Evolutionary conservation across 2,329 filamentous ascomycete species (phyloP), one percentile per base, ranked within the genome.

Genomic region (Talaromyces rugulosus): DNA sequence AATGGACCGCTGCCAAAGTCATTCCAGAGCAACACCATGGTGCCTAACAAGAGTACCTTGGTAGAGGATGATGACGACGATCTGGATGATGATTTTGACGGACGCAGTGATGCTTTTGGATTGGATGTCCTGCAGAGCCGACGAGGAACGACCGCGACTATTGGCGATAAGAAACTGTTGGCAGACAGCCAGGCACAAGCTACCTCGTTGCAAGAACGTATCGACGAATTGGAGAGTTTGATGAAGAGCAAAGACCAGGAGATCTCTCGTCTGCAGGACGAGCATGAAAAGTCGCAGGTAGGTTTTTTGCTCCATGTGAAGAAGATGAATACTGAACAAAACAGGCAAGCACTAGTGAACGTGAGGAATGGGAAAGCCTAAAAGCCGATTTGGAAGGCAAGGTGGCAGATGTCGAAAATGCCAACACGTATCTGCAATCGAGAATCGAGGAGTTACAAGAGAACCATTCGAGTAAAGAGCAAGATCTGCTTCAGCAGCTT

Each of bases 31-130:
- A 98, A 96, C 72, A 98, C 92, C 0, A 96, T 98, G 70, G 90
- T 98, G 34, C 95, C 95, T 0, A 98, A 97, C 73, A 99, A 98
- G 78, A 96, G 94, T 70, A 97, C 91, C 0, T 93, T 98, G 88
- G 87, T 98, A 1, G 95, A 99, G 75, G 95, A 98, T 72, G 93
- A 96, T 66, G 92, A 96, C 68, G 78, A 78, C 62, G 83, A 81
- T 23, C 78, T 77, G 23, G 83, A 85, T 16, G 85, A 85, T 56
- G 78, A 78, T 66, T 82, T 87, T 64, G 80, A 83, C 66, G 82
- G 82, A 56, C 83, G 88, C 60, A 85, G 82, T 60, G 86, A 88
- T 70, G 83, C 85, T 2, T 90, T 90, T 72, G 85, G 83, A 16
- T 71, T 89, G 44, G 85, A 87, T 67, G 78, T 74, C 50, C 67